These are phyloP conservation scores for Candida tammaniensis DNA, from an alignment of 805 yeast genomes.

Conservation along the genomic window DNA sequence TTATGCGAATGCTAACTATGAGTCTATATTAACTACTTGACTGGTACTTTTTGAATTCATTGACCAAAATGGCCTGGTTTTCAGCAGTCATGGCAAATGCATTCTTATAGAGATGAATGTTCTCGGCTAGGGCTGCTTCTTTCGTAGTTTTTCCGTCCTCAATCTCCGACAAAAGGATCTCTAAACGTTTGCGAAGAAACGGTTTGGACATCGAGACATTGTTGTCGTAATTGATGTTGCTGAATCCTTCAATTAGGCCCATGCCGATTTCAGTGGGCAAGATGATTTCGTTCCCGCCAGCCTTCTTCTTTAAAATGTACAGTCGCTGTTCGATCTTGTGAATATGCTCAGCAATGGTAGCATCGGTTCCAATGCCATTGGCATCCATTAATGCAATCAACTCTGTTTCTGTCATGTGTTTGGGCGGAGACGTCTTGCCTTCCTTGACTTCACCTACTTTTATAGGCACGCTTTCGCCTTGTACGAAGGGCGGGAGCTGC, in stretches of 20 bases:
- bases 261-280: constrained; percentile 83
- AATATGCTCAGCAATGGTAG: constrained; percentile 97
- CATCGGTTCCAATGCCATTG: constrained; percentile 98
- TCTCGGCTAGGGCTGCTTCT: constrained; percentile 52
- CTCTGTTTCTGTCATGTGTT: constrained; percentile 86
- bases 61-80: constrained; percentile 28
- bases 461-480: constrained; percentile 58
- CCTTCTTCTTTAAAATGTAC: constrained; percentile 53
- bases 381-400: constrained; percentile 91
- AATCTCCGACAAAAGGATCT: constrained; percentile 60
- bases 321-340: constrained; percentile 69
- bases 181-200: constrained; percentile 74
- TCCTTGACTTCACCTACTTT: constrained; percentile 56
- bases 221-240: constrained; percentile 67
- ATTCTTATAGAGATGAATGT: constrained; percentile 52
- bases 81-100: constrained; percentile 53
- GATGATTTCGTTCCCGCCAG: constrained; percentile 42
- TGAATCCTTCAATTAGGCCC: constrained; percentile 86
- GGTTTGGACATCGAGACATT: constrained; percentile 71
- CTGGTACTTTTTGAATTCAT: constrained; percentile 12
- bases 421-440: constrained; percentile 82
- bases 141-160: constrained; percentile 61
- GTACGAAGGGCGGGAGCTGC: constrained; percentile 59
- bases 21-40: neutral
- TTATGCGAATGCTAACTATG: neutral